Evolutionary conservation across 257 asterid genomes (phyloP).

Genomic region (Nicotiana undulata): DNA sequence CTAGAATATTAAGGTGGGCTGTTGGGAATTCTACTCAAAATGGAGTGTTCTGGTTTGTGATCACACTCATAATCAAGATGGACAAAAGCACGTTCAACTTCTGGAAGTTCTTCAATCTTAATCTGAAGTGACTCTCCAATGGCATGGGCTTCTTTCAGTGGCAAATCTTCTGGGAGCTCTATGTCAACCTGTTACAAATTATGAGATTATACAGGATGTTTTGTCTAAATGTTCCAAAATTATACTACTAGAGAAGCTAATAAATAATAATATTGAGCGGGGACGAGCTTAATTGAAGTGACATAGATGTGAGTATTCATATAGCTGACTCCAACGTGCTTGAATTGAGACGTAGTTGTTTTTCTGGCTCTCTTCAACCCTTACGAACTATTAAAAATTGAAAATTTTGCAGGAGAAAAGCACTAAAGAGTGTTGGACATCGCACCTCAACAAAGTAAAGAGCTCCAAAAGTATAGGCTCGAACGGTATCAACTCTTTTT

Average conservation of each 20-base stretch:
- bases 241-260: too few relatives aligned
- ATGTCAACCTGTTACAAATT: conserved; percentile 49
- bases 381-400: neutral
- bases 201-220: neutral
- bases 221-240: neutral
- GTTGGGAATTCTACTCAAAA: conserved; percentile 55
- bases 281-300: too few relatives aligned
- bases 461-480: conserved; percentile 71
- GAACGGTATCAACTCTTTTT: conserved; percentile 65
- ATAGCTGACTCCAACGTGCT: too few relatives aligned
- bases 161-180: conserved; percentile 71
- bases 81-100: conserved; percentile 74
- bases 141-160: conserved; percentile 63
- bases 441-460: conserved; percentile 71
- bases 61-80: conserved; percentile 79
- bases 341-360: too few relatives aligned
- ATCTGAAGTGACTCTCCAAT: conserved; percentile 71
- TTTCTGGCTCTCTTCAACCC: neutral
- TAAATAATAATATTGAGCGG: too few relatives aligned
- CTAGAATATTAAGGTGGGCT: conserved; percentile 24
- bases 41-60: conserved; percentile 73
- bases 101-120: conserved; percentile 63
- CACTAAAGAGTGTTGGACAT: neutral
- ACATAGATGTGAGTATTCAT: too few relatives aligned
- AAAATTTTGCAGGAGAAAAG: neutral